phyloP scores from a whole-genome alignment of 2,329 filamentous ascomycete species.

The Ustilaginoidea virens region DNA sequence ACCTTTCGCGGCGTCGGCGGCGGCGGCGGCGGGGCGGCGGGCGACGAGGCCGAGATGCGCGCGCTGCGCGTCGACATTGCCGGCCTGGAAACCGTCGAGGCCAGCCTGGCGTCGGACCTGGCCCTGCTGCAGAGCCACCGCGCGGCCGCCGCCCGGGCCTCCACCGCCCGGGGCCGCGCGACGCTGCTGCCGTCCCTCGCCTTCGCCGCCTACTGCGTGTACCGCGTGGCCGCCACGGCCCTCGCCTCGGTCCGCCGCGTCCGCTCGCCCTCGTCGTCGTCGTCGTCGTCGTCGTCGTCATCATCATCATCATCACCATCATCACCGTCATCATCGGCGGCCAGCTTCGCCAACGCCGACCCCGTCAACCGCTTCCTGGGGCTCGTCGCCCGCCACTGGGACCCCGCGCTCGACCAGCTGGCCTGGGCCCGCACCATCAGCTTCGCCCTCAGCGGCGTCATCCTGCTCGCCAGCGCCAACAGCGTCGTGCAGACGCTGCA shows the following conservation, averaged over 20 bases:
- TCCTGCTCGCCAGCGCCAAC: constrained; percentile 68
- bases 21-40: constrained; percentile 41
- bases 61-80: constrained; percentile 58
- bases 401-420: constrained; percentile 64
- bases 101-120: constrained; percentile 51
- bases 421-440: constrained; percentile 78
- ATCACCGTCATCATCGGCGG: no score
- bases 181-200: constrained; percentile 46
- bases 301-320: no score
- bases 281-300: no score
- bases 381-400: constrained; percentile 68
- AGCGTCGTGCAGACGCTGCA: constrained; percentile 75
- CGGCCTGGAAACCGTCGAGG: constrained; percentile 67
- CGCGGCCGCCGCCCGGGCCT: constrained; percentile 48
- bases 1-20: constrained; percentile 50
- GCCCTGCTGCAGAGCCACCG: constrained; percentile 46
- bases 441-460: constrained; percentile 68
- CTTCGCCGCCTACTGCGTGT: constrained; percentile 73
- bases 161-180: constrained; percentile 50
- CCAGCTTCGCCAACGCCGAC: constrained; percentile 53
- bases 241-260: constrained; percentile 50
- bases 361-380: constrained; percentile 74
- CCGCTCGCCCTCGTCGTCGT: constrained; percentile 16
- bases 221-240: constrained; percentile 60
- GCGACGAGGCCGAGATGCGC: constrained; percentile 44